Conservation (phyloP, 805 yeast species). For the Candida palmyrensis region DNA sequence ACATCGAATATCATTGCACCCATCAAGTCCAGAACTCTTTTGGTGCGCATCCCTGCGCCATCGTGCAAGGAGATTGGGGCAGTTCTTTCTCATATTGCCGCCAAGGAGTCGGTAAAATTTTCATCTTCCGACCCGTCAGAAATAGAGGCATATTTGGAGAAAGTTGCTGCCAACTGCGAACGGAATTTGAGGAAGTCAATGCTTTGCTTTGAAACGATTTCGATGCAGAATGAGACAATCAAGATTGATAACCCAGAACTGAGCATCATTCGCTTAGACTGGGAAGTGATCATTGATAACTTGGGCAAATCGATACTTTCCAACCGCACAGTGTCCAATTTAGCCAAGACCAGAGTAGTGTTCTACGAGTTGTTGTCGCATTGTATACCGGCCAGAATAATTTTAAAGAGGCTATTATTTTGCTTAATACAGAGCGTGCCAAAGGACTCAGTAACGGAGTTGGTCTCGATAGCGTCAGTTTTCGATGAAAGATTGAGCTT, state of each 20-base stretch:
- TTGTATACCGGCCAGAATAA: conserved; percentile 85
- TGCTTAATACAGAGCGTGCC: conserved; percentile 32
- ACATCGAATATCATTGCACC: conserved; percentile 92
- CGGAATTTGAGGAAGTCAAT: conserved; percentile 77
- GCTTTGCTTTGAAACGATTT: conserved; percentile 76
- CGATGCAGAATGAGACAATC: conserved; percentile 59
- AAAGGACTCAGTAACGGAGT: conserved; percentile 27
- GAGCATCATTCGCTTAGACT: conserved; percentile 69
- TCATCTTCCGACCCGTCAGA: conserved; percentile 34
- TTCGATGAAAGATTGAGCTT: conserved; percentile 83
- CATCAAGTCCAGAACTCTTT: conserved; percentile 84
- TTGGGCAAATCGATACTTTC: conserved; percentile 56
- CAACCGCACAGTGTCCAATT: conserved; percentile 59
- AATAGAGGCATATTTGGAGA: conserved; percentile 31
- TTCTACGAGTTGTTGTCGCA: conserved; percentile 85
- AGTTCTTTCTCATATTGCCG: conserved; percentile 53
- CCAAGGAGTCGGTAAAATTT: conserved; percentile 47
- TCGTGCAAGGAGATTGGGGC: conserved; percentile 47
- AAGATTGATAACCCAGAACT: conserved; percentile 30
- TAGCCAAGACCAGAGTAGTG: conserved; percentile 58
- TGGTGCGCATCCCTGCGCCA: conserved; percentile 88
- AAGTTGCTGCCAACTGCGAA: conserved; percentile 51
- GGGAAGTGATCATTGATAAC: conserved; percentile 76
- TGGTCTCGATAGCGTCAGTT: conserved; percentile 57
- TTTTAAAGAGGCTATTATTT: conserved; percentile 55